These are phyloP conservation scores for Pyrenula aspistea DNA, from an alignment of 495 filamentous ascomycete genomes.

Conservation along the genomic window DNA sequence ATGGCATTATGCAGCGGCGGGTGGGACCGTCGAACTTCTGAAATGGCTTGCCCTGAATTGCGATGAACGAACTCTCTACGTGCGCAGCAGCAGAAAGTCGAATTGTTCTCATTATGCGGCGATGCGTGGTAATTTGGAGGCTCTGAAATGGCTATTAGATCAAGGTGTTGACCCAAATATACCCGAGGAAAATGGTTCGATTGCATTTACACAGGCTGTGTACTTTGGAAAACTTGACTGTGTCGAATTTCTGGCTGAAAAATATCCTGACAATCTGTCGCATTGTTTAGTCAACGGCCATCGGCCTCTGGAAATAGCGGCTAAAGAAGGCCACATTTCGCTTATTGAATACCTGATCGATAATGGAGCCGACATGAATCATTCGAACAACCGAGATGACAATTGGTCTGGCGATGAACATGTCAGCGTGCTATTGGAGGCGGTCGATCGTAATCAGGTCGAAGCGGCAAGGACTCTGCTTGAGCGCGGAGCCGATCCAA, in stretches of 20 bases:
- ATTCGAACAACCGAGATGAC: not conserved
- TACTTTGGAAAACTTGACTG: not conserved
- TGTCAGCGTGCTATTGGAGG: too few species aligned
- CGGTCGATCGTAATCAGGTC: too few species aligned
- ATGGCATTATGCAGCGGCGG: too few species aligned
- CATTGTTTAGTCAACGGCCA: not conserved
- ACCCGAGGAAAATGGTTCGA: not conserved
- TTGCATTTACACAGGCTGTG: not conserved
- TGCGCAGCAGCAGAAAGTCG: not conserved
- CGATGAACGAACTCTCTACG: too few species aligned
- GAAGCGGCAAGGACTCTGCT: not conserved
- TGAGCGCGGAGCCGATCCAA: not conserved
- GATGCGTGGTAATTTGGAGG: not conserved
- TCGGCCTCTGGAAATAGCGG: not conserved
- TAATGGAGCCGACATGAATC: not conserved
- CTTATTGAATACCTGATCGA: not conserved
- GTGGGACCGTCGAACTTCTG: too few species aligned
- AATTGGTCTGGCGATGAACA: too few species aligned
- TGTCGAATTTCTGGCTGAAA: not conserved
- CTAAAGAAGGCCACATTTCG: not conserved
- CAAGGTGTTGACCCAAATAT: not conserved
- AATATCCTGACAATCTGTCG: not conserved
- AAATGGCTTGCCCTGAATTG: too few species aligned
- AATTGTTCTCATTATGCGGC: not conserved
- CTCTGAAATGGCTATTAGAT: not conserved